phyloP scores from a whole-genome alignment of 768 basidiomycete species.

The Boletales sp. region DNA sequence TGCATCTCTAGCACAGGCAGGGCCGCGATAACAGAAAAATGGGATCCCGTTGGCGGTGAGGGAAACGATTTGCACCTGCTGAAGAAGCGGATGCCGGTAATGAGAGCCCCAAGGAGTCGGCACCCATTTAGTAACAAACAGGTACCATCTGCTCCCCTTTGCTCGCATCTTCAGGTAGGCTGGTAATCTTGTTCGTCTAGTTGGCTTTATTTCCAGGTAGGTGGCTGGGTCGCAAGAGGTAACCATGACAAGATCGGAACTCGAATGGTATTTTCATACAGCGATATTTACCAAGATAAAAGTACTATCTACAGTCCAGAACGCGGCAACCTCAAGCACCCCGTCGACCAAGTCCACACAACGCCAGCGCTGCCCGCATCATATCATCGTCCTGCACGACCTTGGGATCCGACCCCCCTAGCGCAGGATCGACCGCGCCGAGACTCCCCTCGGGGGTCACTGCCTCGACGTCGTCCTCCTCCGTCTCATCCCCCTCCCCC shows the following conservation, averaged over 20 bases:
- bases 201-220: too few relatives aligned
- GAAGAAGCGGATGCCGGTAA: conserved; percentile 54
- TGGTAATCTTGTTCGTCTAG: conserved; percentile 26
- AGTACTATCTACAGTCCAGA: conserved; percentile 4
- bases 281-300: conserved; percentile 11
- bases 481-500: conserved; percentile 46
- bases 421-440: conserved; percentile 34
- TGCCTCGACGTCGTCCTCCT: conserved; percentile 62
- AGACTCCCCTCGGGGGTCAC: conserved; percentile 60
- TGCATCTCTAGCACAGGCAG: conserved; percentile 35
- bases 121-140: conserved; percentile 65
- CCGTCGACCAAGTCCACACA: conserved; percentile 51
- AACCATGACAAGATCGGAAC: too few relatives aligned
- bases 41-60: conserved; percentile 9
- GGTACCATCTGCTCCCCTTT: conserved; percentile 10
- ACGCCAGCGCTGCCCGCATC: conserved; percentile 65
- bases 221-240: too few relatives aligned
- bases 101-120: conserved; percentile 57
- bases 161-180: conserved; percentile 31
- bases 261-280: neutral
- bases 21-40: conserved; percentile 19
- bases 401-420: conserved; percentile 4
- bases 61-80: conserved; percentile 26
- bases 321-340: conserved; percentile 9
- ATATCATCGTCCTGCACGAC: conserved; percentile 52